phyloP scores from a whole-genome alignment of 306 rosid species.

The Rosa multiflora region DNA sequence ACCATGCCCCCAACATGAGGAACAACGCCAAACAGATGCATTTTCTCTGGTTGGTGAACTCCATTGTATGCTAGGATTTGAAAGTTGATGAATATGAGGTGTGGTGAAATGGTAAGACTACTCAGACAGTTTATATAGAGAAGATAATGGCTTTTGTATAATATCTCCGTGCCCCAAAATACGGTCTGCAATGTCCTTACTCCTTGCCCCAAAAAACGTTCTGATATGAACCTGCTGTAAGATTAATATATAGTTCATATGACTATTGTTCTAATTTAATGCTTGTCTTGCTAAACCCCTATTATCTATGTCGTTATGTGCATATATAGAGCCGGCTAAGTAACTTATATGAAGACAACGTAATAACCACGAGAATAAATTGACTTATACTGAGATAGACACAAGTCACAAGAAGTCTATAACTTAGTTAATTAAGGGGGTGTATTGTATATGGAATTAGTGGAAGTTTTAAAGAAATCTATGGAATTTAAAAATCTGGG shows the following conservation, averaged over 20 bases:
- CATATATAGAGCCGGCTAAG: background rate
- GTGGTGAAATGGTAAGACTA: background rate
- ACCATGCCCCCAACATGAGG: constrained; percentile 2
- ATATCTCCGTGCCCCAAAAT: background rate
- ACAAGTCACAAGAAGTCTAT: background rate
- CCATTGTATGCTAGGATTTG: background rate
- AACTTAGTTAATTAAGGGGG: too few relatives aligned
- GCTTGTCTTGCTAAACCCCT: background rate
- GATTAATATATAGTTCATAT: background rate
- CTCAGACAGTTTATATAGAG: background rate
- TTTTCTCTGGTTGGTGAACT: background rate
- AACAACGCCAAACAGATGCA: background rate
- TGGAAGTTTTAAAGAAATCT: too few relatives aligned
- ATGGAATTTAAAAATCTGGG: too few relatives aligned
- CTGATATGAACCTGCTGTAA: background rate
- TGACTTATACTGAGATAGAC: background rate
- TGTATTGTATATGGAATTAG: too few relatives aligned
- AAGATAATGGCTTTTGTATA: background rate
- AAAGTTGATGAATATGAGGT: background rate
- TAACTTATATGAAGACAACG: background rate
- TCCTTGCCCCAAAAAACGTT: background rate
- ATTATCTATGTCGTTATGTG: background rate
- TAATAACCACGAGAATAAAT: background rate
- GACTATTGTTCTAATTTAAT: too few relatives aligned
- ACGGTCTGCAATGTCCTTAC: background rate